Evolutionary conservation across 2,329 filamentous ascomycete species (phyloP).

Genomic region (Penicillium psychrosexuale): DNA sequence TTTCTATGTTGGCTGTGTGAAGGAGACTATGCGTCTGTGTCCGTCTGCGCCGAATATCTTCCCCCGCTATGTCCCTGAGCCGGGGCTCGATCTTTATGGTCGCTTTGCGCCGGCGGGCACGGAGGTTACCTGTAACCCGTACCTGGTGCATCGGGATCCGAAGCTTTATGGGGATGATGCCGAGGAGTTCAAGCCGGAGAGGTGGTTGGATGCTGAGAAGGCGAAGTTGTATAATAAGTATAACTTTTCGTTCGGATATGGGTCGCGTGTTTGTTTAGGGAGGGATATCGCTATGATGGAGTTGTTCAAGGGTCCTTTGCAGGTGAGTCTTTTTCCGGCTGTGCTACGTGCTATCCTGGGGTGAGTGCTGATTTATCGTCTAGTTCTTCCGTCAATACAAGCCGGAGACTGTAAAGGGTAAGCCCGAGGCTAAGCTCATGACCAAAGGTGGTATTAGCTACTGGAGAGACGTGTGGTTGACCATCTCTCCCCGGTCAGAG

Average conservation of each 20-base stretch:
- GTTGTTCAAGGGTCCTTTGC: slow-evolving; percentile 46
- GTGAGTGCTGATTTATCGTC: slow-evolving; percentile 2
- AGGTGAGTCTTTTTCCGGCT: slow-evolving; percentile 21
- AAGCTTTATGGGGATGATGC: slow-evolving; percentile 43
- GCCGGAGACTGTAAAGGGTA: slow-evolving; percentile 20
- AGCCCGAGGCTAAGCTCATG: slow-evolving; percentile 28
- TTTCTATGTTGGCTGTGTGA: slow-evolving; percentile 52
- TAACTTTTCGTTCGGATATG: slow-evolving; percentile 52
- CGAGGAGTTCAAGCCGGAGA: slow-evolving; percentile 41
- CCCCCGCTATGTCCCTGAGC: slow-evolving; percentile 43
- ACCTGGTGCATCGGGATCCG: slow-evolving; percentile 47
- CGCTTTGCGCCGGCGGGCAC: slow-evolving; percentile 41
- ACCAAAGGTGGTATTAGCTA: slow-evolving; percentile 36
- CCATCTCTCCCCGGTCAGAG: slow-evolving; percentile 26
- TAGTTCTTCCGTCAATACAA: slow-evolving; percentile 35
- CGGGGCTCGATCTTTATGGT: slow-evolving; percentile 40
- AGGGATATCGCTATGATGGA: slow-evolving; percentile 54
- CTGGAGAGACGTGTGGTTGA: slow-evolving; percentile 35
- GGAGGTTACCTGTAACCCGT: slow-evolving; percentile 50
- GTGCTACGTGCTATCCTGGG: neutral
- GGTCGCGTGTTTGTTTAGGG: slow-evolving; percentile 49
- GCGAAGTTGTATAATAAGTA: slow-evolving; percentile 48
- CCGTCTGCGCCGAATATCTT: slow-evolving; percentile 54
- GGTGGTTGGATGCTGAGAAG: slow-evolving; percentile 41
- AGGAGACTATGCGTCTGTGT: slow-evolving; percentile 51